Evolutionary conservation across 1,284 basidiomycete genomes (phyloP), one percentile per base, ranked within the genome.

Genomic region (Ustilago shanxiensis): DNA sequence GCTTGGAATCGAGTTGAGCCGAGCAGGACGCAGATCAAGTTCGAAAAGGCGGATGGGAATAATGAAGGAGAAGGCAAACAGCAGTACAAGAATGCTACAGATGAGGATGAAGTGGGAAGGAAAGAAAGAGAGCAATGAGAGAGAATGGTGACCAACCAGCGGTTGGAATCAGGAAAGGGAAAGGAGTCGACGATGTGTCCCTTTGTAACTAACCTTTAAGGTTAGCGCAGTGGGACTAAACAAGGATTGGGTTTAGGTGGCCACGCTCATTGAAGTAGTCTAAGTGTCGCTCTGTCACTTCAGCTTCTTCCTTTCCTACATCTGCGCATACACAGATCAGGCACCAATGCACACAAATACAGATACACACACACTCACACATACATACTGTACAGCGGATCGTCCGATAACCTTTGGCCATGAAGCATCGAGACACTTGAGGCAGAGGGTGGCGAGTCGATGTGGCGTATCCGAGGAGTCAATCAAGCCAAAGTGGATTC

Each of bases 191-290:
- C 58, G 56, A 50, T 50, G 45, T 5, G 5, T 33, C 58, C 58
- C 61, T 71, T 60, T 58, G 61, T 57, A 41, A 53, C 13, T 57
- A 41, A 53, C 13, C 49, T 71, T 65, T 55, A 57, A 71, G 54
- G 61, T 65, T 58, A 39, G 45, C 22, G 41, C 22, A 18, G 29
- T 53, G 47, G 47, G 56, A 24, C 20, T 5, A 33, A 18, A 20
- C 14, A 5, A 35, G 14, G 24, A 28, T 28, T 37, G 22, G 6
- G 8, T 24, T 50, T 50, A 7, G 47, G 47, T 18, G 44, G 44
- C 44, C 16, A 49, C 18, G n/a, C 6, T 44, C 9, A n/a, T n/a
- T 44, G 7, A 44, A 44, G 11, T 3, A 22, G 41, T n/a, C 41
- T 44, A 20, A 44, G 41, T 7, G 31, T 20, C 14, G 22, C 47